Evolutionary conservation across 163 green algal species (phyloP).

Genomic region (Smithsoniella earleae): DNA sequence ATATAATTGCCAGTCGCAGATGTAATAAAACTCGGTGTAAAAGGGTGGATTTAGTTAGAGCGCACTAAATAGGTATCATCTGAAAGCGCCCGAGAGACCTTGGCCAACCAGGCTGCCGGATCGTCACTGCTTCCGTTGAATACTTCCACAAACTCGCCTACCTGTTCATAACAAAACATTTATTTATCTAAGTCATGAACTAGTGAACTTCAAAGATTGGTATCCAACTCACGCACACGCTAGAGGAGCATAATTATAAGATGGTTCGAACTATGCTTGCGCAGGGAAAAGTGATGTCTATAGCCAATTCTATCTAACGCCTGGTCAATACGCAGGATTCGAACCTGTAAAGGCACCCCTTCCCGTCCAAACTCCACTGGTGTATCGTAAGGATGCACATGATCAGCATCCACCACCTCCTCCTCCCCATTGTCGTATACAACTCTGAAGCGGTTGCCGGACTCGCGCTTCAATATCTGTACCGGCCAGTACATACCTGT

Average conservation of each 20-base stretch:
- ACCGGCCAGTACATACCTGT: slow-evolving; percentile 45
- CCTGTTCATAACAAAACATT: too few relatives aligned
- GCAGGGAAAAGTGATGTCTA: too few relatives aligned
- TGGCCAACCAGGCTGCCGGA: slow-evolving; percentile 44
- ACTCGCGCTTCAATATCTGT: slow-evolving; percentile 13
- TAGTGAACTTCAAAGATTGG: too few relatives aligned
- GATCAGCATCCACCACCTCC: slow-evolving; percentile 40
- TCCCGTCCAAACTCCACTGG: slow-evolving; percentile 50
- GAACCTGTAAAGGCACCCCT: slow-evolving; percentile 37
- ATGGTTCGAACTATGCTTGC: too few relatives aligned
- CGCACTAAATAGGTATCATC: slow-evolving; percentile 37
- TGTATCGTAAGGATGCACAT: slow-evolving; percentile 38
- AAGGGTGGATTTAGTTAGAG: too few relatives aligned
- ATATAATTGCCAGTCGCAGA: too few relatives aligned
- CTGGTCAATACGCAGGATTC: too few relatives aligned
- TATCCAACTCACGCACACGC: too few relatives aligned
- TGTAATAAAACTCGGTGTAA: too few relatives aligned
- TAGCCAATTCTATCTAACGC: too few relatives aligned
- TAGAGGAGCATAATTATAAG: too few relatives aligned
- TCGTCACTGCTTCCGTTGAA: slow-evolving; percentile 51
- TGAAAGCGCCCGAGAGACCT: slow-evolving; percentile 33
- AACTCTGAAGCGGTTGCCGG: slow-evolving; percentile 35
- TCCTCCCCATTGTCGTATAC: slow-evolving; percentile 53
- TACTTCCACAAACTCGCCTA: slow-evolving; percentile 53
- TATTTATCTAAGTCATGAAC: too few relatives aligned